Evolutionary conservation across 495 filamentous ascomycete species (phyloP).

Genomic region (Penicillium herquei): DNA sequence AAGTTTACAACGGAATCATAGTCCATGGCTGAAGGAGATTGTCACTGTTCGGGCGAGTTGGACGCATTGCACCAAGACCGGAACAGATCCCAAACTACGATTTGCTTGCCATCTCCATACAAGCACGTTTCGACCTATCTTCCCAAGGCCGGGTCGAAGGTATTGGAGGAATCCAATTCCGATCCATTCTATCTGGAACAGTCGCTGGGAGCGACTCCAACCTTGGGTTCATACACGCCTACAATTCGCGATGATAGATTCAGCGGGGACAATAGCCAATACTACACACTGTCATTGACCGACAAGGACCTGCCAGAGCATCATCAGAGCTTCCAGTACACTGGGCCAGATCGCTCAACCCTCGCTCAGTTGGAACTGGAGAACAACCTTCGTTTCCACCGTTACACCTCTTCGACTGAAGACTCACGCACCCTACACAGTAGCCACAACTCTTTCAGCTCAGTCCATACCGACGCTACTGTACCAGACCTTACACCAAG

Average conservation of each 20-base stretch:
- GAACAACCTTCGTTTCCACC: constrained; percentile 32
- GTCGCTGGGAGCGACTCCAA: constrained; percentile 31
- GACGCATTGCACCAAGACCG: constrained; percentile 32
- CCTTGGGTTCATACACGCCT: constrained; percentile 26
- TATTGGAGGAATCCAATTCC: constrained; percentile 39
- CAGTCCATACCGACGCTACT: constrained; percentile 31
- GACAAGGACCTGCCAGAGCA: constrained; percentile 15
- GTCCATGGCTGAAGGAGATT: constrained; percentile 46
- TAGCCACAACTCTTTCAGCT: constrained; percentile 41
- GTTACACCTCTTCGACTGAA: constrained; percentile 27
- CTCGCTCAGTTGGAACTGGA: constrained; percentile 39
- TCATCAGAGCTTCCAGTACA: constrained; percentile 13
- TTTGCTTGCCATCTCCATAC: constrained; percentile 31
- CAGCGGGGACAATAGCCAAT: constrained; percentile 33
- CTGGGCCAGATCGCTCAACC: constrained; percentile 32
- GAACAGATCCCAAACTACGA: constrained; percentile 37
- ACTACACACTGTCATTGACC: constrained; percentile 37
- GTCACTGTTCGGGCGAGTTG: constrained; percentile 33
- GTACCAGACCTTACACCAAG: constrained; percentile 46
- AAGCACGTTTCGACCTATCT: constrained; percentile 39
- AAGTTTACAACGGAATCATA: constrained; percentile 23
- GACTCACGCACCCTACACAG: constrained; percentile 25
- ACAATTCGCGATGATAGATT: constrained; percentile 37
- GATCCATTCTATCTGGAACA: constrained; percentile 49
- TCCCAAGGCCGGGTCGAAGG: constrained; percentile 27